Evolutionary conservation across 345 rosid genomes (phyloP).

Genomic region (Citrus medica): DNA sequence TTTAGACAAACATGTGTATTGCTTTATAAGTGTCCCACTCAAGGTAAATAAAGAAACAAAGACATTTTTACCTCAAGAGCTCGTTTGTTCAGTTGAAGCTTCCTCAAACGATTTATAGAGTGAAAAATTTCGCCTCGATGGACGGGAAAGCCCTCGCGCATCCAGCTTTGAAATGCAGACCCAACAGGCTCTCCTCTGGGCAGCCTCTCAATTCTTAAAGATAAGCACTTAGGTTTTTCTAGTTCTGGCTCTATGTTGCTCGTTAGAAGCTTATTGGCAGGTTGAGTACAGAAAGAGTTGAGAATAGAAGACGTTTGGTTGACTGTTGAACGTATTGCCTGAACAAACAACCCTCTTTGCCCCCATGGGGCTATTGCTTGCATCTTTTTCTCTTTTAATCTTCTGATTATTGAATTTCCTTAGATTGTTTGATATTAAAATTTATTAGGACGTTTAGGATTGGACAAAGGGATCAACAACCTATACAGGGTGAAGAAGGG

Average conservation of each 20-base stretch:
- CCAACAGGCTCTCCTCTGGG: constrained; percentile 58
- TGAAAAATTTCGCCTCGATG: constrained; percentile 79
- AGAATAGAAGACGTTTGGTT: constrained; percentile 7
- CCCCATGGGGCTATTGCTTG: constrained; percentile 18
- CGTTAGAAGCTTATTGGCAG: background rate
- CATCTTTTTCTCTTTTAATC: constrained; percentile 18
- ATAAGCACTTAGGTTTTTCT: constrained; percentile 52
- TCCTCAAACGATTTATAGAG: constrained; percentile 73
- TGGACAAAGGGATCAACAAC: background rate
- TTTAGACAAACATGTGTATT: constrained; percentile 6
- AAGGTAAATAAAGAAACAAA: background rate
- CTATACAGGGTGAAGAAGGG: background rate
- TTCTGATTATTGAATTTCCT: no score
- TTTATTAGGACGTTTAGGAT: background rate
- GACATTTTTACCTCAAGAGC: constrained; percentile 59
- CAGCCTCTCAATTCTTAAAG: constrained; percentile 73
- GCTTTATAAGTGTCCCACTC: background rate
- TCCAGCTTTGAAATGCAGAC: constrained; percentile 79
- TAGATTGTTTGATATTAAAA: background rate
- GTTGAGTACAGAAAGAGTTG: constrained; percentile 34
- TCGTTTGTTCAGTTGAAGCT: constrained; percentile 61
- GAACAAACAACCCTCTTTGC: constrained; percentile 36
- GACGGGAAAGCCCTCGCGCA: constrained; percentile 76
- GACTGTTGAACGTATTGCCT: constrained; percentile 54
- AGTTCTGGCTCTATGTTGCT: constrained; percentile 12